Evolutionary conservation across 306 rosid species (phyloP).

Genomic region (Prunus campanulata): DNA sequence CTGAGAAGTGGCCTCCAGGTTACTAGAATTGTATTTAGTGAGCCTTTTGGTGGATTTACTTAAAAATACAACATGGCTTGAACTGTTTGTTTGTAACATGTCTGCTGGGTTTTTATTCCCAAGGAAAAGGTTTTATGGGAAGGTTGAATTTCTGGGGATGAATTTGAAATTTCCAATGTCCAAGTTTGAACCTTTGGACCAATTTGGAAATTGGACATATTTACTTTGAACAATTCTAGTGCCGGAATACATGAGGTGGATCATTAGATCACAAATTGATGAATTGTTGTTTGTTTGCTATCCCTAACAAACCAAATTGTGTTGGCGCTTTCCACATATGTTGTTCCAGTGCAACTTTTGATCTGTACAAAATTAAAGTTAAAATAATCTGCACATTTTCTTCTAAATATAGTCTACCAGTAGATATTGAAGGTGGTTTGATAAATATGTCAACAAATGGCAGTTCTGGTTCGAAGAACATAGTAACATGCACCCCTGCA

Average conservation of each 20-base stretch:
- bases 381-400: neutral
- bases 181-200: neutral
- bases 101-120: neutral
- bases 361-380: neutral
- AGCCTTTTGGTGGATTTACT: neutral
- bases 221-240: slow-evolving; percentile 5
- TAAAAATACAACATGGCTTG: neutral
- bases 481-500: too few relatives aligned
- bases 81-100: neutral
- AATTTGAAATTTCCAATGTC: neutral
- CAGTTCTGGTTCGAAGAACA: too few relatives aligned
- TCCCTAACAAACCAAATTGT: neutral
- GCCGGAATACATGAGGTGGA: neutral
- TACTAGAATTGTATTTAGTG: neutral
- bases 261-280: neutral
- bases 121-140: neutral
- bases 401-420: too few relatives aligned
- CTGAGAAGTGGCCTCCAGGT: neutral
- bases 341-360: neutral
- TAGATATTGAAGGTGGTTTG: too few relatives aligned
- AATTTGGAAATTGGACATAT: neutral
- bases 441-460: too few relatives aligned
- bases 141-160: neutral
- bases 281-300: neutral
- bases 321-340: neutral